Evolutionary conservation across 352 stramenopile genomes (phyloP).

Genomic region (Chloridella minuta): DNA sequence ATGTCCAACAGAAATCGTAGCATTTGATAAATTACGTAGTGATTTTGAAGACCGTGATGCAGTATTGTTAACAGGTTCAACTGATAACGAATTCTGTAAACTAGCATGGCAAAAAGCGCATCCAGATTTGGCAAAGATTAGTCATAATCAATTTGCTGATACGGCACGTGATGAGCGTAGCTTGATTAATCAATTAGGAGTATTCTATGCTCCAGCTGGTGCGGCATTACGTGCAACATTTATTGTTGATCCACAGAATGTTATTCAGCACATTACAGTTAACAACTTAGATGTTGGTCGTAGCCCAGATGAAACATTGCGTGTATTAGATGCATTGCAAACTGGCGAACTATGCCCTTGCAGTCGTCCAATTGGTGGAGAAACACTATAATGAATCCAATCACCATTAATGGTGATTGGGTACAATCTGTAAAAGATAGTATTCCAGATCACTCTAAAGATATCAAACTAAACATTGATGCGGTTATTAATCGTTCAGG

Average conservation of each 20-base stretch:
- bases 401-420: no score
- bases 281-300: background rate
- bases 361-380: no score
- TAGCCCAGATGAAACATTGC: background rate
- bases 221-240: background rate
- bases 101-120: background rate
- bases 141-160: background rate
- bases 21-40: background rate
- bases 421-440: no score
- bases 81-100: background rate
- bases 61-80: background rate
- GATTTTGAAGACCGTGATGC: background rate
- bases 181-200: no score
- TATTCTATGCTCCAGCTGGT: background rate
- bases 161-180: background rate
- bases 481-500: no score
- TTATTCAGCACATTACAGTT: background rate
- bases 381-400: no score
- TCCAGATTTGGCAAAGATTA: background rate
- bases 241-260: background rate
- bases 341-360: background rate
- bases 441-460: no score
- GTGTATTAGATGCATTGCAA: background rate
- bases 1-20: slow-evolving; percentile 9
- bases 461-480: no score